Evolutionary conservation across 176 grass and related monocot genomes (phyloP).

Genomic region (Oropetium thomaeum): DNA sequence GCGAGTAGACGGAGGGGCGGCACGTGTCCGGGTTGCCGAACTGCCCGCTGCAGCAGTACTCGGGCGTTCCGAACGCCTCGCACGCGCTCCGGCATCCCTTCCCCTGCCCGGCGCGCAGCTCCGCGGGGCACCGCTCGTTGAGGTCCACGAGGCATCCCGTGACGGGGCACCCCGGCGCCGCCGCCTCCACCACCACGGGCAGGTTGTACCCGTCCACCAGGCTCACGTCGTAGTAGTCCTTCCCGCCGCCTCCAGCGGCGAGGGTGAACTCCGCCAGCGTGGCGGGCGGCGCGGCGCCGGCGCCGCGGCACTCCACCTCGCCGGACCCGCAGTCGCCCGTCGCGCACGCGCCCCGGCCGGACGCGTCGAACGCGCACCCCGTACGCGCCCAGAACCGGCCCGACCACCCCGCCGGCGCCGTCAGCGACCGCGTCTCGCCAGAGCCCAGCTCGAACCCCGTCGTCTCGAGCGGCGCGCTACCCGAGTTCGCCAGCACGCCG

Average conservation of each 20-base stretch:
- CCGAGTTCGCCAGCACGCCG: conserved; percentile 78
- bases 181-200: conserved; percentile 62
- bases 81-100: conserved; percentile 70
- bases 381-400: conserved; percentile 95
- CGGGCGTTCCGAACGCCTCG: conserved; percentile 70
- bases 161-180: conserved; percentile 39
- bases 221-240: conserved; percentile 98
- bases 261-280: conserved; percentile 89
- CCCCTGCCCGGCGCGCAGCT: conserved; percentile 53
- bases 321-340: conserved; percentile 86
- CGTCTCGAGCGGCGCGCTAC: conserved; percentile 53
- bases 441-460: conserved; percentile 76
- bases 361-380: conserved; percentile 66
- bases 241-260: conserved; percentile 37
- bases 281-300: conserved; percentile 60
- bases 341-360: conserved; percentile 57
- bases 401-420: conserved; percentile 67
- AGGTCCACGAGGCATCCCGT: conserved; percentile 78
- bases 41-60: conserved; percentile 94
- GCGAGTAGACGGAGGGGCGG: conserved; percentile 74
- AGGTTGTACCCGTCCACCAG: conserved; percentile 96
- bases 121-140: conserved; percentile 62
- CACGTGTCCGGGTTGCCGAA: conserved; percentile 71
- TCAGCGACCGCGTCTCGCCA: conserved; percentile 49
- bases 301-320: conserved; percentile 66